These are phyloP conservation scores for Akanthomyces uredinophilus DNA, from an alignment of 2,329 filamentous ascomycete genomes.

Conservation along the genomic window DNA sequence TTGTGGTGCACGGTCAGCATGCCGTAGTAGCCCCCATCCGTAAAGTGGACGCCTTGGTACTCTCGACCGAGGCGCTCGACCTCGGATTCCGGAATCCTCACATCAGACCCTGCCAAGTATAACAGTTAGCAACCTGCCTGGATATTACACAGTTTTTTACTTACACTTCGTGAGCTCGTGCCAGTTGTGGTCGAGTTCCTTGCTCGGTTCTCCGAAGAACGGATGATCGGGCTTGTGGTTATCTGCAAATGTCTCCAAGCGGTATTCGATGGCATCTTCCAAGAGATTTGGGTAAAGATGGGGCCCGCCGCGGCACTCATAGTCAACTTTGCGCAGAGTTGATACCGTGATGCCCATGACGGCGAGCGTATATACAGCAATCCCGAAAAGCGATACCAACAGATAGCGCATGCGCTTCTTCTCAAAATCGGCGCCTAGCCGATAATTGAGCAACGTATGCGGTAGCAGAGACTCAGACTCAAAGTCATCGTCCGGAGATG, in stretches of 20 bases:
- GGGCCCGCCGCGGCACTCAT: not conserved
- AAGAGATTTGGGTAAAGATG: constrained; percentile 2
- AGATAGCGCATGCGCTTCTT: constrained; percentile 8
- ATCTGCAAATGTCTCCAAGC: not conserved
- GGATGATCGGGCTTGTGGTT: constrained; percentile 6
- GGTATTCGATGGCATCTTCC: constrained; percentile 1
- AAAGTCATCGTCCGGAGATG: not conserved
- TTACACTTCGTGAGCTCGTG: constrained; percentile 3
- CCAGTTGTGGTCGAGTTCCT: constrained; percentile 5
- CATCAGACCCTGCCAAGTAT: not conserved
- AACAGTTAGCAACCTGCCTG: not conserved
- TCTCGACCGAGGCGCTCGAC: constrained; percentile 1
- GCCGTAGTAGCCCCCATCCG: not conserved
- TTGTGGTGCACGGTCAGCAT: constrained; percentile 3
- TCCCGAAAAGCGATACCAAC: not conserved
- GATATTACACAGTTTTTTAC: not conserved
- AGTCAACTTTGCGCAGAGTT: not conserved
- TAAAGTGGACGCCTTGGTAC: constrained; percentile 3
- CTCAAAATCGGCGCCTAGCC: constrained; percentile 2
- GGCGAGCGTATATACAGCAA: not conserved
- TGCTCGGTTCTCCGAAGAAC: constrained; percentile 2
- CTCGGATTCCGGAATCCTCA: not conserved
- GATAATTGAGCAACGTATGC: not conserved
- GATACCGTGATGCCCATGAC: not conserved
- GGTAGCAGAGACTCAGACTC: constrained; percentile 1